These are phyloP conservation scores for Parietichytrium sp. DNA, from an alignment of 108 stramenopile species.

Conservation along the genomic window DNA sequence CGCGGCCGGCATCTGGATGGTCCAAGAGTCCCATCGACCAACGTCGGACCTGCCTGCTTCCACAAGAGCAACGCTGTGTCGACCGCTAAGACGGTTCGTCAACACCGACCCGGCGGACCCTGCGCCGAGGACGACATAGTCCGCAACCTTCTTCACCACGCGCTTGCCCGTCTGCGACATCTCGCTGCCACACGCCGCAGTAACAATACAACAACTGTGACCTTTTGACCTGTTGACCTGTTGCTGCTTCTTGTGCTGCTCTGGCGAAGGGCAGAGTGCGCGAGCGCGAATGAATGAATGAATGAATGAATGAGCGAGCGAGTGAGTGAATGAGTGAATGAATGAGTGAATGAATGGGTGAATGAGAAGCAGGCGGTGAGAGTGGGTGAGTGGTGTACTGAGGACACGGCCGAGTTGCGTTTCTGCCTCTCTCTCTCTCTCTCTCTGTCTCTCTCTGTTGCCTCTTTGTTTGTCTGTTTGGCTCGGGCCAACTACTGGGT, in stretches of 20 bases:
- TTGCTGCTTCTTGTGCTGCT: not conserved
- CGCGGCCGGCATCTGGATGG: conserved; percentile 38
- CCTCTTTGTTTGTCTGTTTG: too few relatives aligned
- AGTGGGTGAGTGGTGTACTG: too few relatives aligned
- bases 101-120: conserved; percentile 73
- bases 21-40: conserved; percentile 36
- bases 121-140: conserved; percentile 77
- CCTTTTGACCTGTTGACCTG: not conserved
- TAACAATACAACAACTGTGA: not conserved
- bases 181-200: not conserved
- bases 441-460: too few relatives aligned
- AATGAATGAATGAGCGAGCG: too few relatives aligned
- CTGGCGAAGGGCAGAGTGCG: not conserved
- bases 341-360: conserved; percentile 3
- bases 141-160: conserved; percentile 5
- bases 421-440: too few relatives aligned
- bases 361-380: too few relatives aligned
- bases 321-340: not conserved
- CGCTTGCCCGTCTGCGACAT: not conserved
- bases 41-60: conserved; percentile 51
- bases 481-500: too few relatives aligned
- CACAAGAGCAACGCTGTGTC: conserved; percentile 51
- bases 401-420: too few relatives aligned
- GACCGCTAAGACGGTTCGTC: conserved; percentile 59
- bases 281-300: too few relatives aligned